Evolutionary conservation across 345 rosid genomes (phyloP).

Genomic region (Cochlearia excelsa): DNA sequence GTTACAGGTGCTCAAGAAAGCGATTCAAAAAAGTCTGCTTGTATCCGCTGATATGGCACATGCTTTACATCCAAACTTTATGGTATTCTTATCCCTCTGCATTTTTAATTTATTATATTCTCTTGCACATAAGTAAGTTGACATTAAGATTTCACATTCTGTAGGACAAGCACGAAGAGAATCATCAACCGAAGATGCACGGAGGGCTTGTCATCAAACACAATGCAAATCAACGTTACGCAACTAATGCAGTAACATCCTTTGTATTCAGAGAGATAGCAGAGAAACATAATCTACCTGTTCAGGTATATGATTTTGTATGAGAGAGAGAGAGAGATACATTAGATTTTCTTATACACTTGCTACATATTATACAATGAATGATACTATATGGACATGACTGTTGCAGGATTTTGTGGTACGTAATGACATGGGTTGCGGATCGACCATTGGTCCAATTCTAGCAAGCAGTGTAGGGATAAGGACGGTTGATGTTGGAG

Average conservation of each 20-base stretch:
- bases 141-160: slow-evolving; percentile 17
- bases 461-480: slow-evolving; percentile 92
- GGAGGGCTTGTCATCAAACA: slow-evolving; percentile 98
- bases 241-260: slow-evolving; percentile 87
- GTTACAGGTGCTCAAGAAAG: slow-evolving; percentile 73
- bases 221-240: slow-evolving; percentile 96
- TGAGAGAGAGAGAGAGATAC: slow-evolving; percentile 1
- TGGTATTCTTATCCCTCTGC: slow-evolving; percentile 36
- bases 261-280: slow-evolving; percentile 88
- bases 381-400: neutral
- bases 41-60: slow-evolving; percentile 99
- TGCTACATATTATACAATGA: neutral
- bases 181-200: slow-evolving; percentile 93
- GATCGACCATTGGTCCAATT: slow-evolving; percentile 96
- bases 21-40: slow-evolving; percentile 79
- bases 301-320: slow-evolving; percentile 63
- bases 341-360: slow-evolving; percentile 5
- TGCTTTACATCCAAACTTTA: slow-evolving; percentile 92
- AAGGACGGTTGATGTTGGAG: slow-evolving; percentile 93
- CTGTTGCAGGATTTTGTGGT: slow-evolving; percentile 82
- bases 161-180: slow-evolving; percentile 96
- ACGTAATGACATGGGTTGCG: slow-evolving; percentile 91
- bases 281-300: slow-evolving; percentile 59
- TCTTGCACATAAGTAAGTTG: neutral
- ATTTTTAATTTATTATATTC: too few relatives aligned